These are phyloP conservation scores for Podaxis sp. DNA, from an alignment of 768 basidiomycete species.

Conservation along the genomic window DNA sequence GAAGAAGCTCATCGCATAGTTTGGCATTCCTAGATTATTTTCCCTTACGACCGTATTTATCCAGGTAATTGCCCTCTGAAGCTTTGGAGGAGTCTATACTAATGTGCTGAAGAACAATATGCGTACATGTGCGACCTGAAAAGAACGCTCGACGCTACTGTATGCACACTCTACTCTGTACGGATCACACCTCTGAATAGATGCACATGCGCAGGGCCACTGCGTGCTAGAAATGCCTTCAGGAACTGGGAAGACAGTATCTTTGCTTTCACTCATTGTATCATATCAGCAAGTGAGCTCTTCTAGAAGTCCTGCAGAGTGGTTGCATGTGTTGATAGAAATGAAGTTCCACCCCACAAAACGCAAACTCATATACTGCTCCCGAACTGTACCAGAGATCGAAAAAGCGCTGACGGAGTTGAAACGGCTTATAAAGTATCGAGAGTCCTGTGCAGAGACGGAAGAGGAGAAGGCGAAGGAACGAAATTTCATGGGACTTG, in stretches of 20 bases:
- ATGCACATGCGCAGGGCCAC: slow-evolving; percentile 66
- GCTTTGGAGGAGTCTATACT: slow-evolving; percentile 5
- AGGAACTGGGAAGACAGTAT: slow-evolving; percentile 98
- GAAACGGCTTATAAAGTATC: slow-evolving; percentile 90
- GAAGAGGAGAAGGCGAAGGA: slow-evolving; percentile 78
- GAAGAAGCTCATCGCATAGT: slow-evolving; percentile 6
- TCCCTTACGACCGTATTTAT: slow-evolving; percentile 94
- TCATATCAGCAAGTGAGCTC: slow-evolving; percentile 88
- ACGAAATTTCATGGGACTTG: slow-evolving; percentile 80
- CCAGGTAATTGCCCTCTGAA: slow-evolving; percentile 58
- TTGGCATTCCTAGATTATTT: slow-evolving; percentile 60
- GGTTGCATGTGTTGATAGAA: not conserved
- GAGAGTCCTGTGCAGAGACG: slow-evolving; percentile 68
- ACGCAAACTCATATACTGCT: slow-evolving; percentile 97
- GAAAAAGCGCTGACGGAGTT: slow-evolving; percentile 97
- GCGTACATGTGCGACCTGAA: slow-evolving; percentile 99
- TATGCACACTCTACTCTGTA: slow-evolving; percentile 27
- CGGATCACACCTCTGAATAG: not conserved
- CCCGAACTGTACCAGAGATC: slow-evolving; percentile 98
- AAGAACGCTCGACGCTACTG: slow-evolving; percentile 91
- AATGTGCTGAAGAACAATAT: slow-evolving; percentile 78
- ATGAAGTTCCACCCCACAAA: slow-evolving; percentile 86
- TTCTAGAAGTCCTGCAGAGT: not conserved
- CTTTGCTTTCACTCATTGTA: slow-evolving; percentile 90
- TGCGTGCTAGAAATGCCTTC: slow-evolving; percentile 99